Evolutionary conservation across 2,329 filamentous ascomycete genomes (phyloP).

Genomic region (Fusarium buxicola): DNA sequence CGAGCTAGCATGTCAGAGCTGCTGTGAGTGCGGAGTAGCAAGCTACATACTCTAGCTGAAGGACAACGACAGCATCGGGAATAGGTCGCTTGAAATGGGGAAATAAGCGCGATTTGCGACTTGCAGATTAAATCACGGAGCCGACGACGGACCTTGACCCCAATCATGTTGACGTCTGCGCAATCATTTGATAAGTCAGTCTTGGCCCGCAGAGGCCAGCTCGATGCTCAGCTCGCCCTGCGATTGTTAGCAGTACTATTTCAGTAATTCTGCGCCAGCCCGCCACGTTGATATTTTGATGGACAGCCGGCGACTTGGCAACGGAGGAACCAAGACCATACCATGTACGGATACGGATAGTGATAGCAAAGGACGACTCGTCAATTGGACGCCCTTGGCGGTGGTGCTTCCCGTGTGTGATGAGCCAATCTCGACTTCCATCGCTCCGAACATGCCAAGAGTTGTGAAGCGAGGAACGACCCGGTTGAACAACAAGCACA

Average conservation of each 20-base stretch:
- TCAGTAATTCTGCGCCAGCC: neutral
- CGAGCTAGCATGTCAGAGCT: slow-evolving; percentile 15
- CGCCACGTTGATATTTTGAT: slow-evolving; percentile 5
- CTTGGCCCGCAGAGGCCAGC: slow-evolving; percentile 35
- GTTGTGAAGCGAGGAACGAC: slow-evolving; percentile 29
- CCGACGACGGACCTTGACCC: slow-evolving; percentile 7
- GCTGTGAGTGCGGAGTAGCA: neutral
- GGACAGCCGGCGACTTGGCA: slow-evolving; percentile 9
- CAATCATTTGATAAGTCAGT: slow-evolving; percentile 16
- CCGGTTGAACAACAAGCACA: slow-evolving; percentile 18
- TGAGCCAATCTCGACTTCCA: slow-evolving; percentile 28
- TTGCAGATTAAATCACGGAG: slow-evolving; percentile 15
- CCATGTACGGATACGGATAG: neutral
- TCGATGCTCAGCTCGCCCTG: slow-evolving; percentile 6
- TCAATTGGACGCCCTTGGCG: slow-evolving; percentile 5
- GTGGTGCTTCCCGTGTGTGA: slow-evolving; percentile 4
- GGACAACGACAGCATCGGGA: slow-evolving; percentile 4
- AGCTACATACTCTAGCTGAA: slow-evolving; percentile 13
- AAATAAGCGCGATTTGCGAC: slow-evolving; percentile 20
- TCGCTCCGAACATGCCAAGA: slow-evolving; percentile 41
- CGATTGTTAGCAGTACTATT: neutral
- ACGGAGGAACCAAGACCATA: neutral
- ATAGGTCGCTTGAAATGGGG: slow-evolving; percentile 2
- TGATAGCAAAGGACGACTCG: neutral
- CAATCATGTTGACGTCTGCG: slow-evolving; percentile 1